Evolutionary conservation across 495 filamentous ascomycete genomes (phyloP), one percentile per base, ranked within the genome.

Genomic region (Hypoxylon fuscum): DNA sequence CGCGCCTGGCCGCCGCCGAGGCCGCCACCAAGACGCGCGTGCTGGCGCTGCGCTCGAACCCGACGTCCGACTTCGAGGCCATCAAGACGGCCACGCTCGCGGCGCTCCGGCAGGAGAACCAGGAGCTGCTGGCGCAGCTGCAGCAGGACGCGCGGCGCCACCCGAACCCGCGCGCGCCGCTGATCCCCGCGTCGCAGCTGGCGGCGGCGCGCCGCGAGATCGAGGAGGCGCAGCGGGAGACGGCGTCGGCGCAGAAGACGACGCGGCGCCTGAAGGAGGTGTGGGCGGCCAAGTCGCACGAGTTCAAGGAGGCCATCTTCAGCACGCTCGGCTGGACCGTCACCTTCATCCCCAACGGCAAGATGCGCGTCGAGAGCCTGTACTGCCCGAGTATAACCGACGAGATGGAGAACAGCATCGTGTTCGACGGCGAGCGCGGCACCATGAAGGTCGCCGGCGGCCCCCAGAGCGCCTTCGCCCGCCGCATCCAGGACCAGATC

Each of bases 391-490:
- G 83, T 3, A 55, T 74, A 7, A 85, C 85, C 34, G 86, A 85
- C 37, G 87, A 90, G 70, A 83, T 90, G 72, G 90, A 92, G 81
- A 96, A 94, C 61, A 92, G 88, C 43, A 96, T 99, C 57, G 85
- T 97, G 1, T 98, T 99, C 75, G 95, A 99, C 77, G 96, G 94
- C 18, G 94, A 98, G 74, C 89, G 90, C 59, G 88, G 95, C 21
- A 97, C 91, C 18, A 98, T 98, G 95, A 98, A 98, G 79, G 89
- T 98, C 56, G 88, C 87, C 12, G 95, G 95, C 4, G 95, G 95
- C 0, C 91, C 92, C 3, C 85, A 91, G 66, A 93, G 89, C 68
- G 81, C 82, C 22, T 98, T 98, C 75, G 94, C 92, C 20, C 77
- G 84, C 58, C 87, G 92, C 74, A 95, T 98, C 27, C 85, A 83